A percentile compares a stretch with the other conserved stretches of the same genome.
phyloP scores from a whole-genome alignment of 257 asterid species.

The Fraxinus quadrangulata region DNA sequence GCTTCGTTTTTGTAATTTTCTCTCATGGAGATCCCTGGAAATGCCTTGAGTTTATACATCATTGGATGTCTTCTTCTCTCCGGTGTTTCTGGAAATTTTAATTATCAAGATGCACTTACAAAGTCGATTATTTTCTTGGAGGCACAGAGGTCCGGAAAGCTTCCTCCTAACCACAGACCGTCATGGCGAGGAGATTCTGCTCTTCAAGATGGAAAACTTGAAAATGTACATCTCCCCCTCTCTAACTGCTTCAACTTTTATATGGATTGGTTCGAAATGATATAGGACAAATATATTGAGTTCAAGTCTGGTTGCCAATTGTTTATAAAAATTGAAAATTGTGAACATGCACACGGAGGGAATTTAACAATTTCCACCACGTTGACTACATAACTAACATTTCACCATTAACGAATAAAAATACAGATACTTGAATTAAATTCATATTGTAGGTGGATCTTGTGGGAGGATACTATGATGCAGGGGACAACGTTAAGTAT shows the following conservation, averaged over 20 bases:
- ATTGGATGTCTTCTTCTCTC: constrained; percentile 39
- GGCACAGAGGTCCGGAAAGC: constrained; percentile 91
- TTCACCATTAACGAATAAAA: no score
- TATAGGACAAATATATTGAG: neutral
- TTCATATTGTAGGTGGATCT: constrained; percentile 56
- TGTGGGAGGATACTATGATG: constrained; percentile 87
- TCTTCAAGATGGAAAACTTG: constrained; percentile 66
- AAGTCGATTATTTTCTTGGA: constrained; percentile 78
- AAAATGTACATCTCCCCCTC: constrained; percentile 33
- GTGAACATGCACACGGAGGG: no score
- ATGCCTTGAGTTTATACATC: constrained; percentile 14
- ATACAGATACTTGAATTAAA: no score
- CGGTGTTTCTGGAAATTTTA: constrained; percentile 33
- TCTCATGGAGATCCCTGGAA: constrained; percentile 32
- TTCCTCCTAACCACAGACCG: constrained; percentile 57
- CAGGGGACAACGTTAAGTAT: constrained; percentile 82
- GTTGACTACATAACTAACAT: no score
- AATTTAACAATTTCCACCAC: no score
- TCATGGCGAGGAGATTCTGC: constrained; percentile 87
- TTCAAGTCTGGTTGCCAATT: no score
- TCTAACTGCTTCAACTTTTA: neutral
- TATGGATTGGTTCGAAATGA: neutral
- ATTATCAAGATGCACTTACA: constrained; percentile 59
- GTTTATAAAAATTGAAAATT: no score
- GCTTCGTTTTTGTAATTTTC: constrained; percentile 8